A percentile compares a stretch with the other conserved stretches of the same genome.
Evolutionary conservation across 208 protist species (phyloP).

Genomic region (Crithidia thermophila): DNA sequence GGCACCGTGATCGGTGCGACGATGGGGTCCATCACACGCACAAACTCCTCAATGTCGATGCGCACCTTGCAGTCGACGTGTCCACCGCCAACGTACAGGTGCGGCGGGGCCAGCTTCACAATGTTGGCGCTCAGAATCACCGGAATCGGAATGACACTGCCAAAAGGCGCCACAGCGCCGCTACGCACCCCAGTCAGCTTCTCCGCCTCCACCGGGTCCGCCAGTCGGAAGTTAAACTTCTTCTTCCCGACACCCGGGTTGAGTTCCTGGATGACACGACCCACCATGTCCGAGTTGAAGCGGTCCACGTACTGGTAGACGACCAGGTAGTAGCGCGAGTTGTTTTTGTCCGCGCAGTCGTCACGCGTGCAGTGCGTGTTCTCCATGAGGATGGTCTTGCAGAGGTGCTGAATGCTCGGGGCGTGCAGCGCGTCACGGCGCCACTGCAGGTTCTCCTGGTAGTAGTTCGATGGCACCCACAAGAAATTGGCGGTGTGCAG

Average conservation of each 20-base stretch:
- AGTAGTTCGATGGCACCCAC: constrained; percentile 92
- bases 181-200: constrained; percentile 73
- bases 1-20: constrained; percentile 70
- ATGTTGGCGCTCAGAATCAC: constrained; percentile 73
- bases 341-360: constrained; percentile 68
- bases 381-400: constrained; percentile 93
- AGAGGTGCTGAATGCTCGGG: constrained; percentile 81
- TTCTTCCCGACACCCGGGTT: constrained; percentile 88
- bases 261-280: constrained; percentile 52
- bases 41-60: constrained; percentile 70
- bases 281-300: constrained; percentile 76
- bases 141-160: constrained; percentile 48
- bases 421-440: constrained; percentile 77
- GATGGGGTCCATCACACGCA: constrained; percentile 56
- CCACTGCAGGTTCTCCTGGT: constrained; percentile 79
- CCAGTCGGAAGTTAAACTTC: constrained; percentile 88
- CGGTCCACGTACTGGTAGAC: constrained; percentile 85
- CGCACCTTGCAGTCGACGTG: constrained; percentile 86
- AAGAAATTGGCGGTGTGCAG: constrained; percentile 68
- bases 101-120: constrained; percentile 41
- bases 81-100: constrained; percentile 80
- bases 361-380: constrained; percentile 87
- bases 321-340: constrained; percentile 86
- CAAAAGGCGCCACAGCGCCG: constrained; percentile 79
- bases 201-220: constrained; percentile 46